These are phyloP conservation scores for Lipomyces lipofer DNA, from an alignment of 805 yeast genomes.

Conservation along the genomic window DNA sequence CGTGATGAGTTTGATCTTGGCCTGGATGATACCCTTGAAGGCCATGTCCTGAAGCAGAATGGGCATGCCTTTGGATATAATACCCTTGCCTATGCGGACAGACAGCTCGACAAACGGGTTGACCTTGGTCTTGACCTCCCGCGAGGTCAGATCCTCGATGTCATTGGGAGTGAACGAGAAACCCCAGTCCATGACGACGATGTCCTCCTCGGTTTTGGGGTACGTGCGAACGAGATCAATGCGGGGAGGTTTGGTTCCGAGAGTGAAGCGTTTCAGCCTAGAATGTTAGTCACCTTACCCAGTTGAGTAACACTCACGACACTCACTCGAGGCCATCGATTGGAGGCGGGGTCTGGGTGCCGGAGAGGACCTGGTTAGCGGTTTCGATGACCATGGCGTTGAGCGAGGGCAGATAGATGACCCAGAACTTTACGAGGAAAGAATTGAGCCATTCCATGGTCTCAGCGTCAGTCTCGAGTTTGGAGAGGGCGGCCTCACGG, in stretches of 20 bases:
- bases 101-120: conserved; percentile 80
- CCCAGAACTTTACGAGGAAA: conserved; percentile 90
- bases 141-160: conserved; percentile 75
- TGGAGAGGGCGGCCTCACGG: conserved; percentile 77
- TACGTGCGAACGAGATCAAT: conserved; percentile 86
- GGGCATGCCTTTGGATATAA: conserved; percentile 64
- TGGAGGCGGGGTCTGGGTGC: conserved; percentile 74
- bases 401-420: conserved; percentile 82
- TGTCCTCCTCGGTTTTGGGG: conserved; percentile 85
- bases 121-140: conserved; percentile 80
- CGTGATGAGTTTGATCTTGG: conserved; percentile 85
- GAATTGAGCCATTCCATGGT: conserved; percentile 94
- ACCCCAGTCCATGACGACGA: conserved; percentile 98
- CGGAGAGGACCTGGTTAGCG: conserved; percentile 79
- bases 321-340: conserved; percentile 60
- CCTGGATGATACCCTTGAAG: conserved; percentile 70
- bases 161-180: conserved; percentile 92
- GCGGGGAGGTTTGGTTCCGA: conserved; percentile 95
- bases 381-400: conserved; percentile 83
- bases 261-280: conserved; percentile 54
- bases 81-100: conserved; percentile 74
- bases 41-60: conserved; percentile 78
- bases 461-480: conserved; percentile 86
- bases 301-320: neutral
- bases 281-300: neutral